Base-by-base conservation (phyloP, 768 basidiomycete species). In the Mycena rosella region DNA sequence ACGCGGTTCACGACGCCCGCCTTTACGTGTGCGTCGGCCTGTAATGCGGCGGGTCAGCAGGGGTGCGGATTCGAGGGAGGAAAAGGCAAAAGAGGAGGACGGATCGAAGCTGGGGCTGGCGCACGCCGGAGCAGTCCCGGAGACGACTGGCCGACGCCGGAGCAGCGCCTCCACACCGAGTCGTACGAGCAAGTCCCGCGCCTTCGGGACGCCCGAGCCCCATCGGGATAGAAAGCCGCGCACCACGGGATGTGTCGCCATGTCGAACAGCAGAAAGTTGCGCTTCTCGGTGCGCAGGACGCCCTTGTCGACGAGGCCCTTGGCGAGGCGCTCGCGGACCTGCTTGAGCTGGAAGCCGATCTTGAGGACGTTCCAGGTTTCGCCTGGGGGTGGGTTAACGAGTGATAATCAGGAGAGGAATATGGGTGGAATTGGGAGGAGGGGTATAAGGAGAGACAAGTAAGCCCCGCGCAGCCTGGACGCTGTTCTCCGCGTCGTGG, bases 341-440 rank as follows among this genome's bases (percentile, higher is more conserved):
- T 68, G 67, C 57, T 70, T 70, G 52, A 99, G 90, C 79, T 99
- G 97, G 81, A 95, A 99, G 26, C 96, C 96, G 60, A 99, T 99
- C 82, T 99, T 99, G 92, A 98, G 96, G 10, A 99, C 96, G 80
- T 99, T 99, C 97, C 97, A 99, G 53, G 97, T 99, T 82, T 99
- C 97, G 61, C 97, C 96, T 98, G 75, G 9, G 20, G 29, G 48
- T n/a, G 38, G 27, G 52, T 40, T 34, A 65, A 29, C 30, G 34
- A 8, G 32, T 53, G 10, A 38, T 34, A 15, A 52, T 44, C 4
- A n/a, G 20, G n/a, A 27, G 24, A 40, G 27, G 36, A 10, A 26
- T 34, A 6, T 13, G 32, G 13, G 32, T 6, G 13, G 32, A 13
- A 13, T 34, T 6, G n/a, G 17, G 18, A 18, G 51, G 32, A 34